Conservation (phyloP, 2,329 filamentous ascomycete genomes). For the Dactylellina haptotyla region DNA sequence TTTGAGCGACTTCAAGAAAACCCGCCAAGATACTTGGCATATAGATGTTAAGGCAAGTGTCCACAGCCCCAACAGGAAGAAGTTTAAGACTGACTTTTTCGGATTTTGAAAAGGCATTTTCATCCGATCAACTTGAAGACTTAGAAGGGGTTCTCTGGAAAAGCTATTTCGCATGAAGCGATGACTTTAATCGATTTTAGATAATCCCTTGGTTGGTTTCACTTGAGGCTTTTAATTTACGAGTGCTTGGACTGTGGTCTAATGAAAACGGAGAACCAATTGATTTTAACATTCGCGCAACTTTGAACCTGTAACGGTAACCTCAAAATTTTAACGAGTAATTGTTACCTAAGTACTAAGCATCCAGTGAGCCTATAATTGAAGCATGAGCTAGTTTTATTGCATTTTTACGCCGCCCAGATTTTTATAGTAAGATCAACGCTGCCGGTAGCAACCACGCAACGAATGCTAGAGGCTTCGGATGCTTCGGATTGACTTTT, state of each 20-base stretch:
- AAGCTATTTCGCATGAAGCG: conserved; percentile 87
- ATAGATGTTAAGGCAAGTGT: conserved; percentile 91
- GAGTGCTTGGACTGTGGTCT: background rate
- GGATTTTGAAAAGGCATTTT: conserved; percentile 75
- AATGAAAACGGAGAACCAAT: background rate
- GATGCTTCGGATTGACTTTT: conserved; percentile 61
- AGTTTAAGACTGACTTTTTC: conserved; percentile 18
- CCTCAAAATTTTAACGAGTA: too few relatives aligned
- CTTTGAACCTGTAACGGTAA: too few relatives aligned
- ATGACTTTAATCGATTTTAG: background rate
- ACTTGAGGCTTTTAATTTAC: too few relatives aligned
- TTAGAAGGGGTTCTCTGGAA: conserved; percentile 98
- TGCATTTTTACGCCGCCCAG: conserved; percentile 69
- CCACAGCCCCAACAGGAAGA: background rate
- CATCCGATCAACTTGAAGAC: conserved; percentile 90
- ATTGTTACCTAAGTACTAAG: too few relatives aligned
- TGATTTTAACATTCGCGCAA: background rate
- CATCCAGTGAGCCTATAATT: too few relatives aligned
- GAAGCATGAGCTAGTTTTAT: background rate
- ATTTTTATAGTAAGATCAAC: conserved; percentile 83
- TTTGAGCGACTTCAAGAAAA: conserved; percentile 98
- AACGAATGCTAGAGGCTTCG: conserved; percentile 75
- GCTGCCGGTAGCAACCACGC: conserved; percentile 86
- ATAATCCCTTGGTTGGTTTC: too few relatives aligned
- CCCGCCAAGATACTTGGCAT: conserved; percentile 96